Percentiles rank a stretch among this genome's conserved stretches.
Conservation (phyloP, 345 rosid genomes). For the Dovyalis caffra region DNA sequence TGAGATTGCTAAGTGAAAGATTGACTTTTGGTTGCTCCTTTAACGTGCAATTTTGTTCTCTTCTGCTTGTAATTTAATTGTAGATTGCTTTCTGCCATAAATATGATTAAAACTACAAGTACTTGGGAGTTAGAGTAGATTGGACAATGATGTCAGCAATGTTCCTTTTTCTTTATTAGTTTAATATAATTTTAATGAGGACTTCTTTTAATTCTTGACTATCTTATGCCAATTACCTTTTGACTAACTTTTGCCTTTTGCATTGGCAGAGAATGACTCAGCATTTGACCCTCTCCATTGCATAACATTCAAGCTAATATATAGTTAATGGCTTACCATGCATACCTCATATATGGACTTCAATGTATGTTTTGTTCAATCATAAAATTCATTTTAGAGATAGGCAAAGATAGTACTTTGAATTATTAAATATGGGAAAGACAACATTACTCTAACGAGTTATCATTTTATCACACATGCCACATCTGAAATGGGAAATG, state of each 20-base stretch:
- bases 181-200: neutral
- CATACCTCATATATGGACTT: slow-evolving; percentile 99
- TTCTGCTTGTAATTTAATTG: too few relatives aligned
- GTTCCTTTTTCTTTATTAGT: too few relatives aligned
- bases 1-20: too few relatives aligned
- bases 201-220: neutral
- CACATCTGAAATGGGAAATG: neutral
- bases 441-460: neutral
- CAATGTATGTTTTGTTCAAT: slow-evolving; percentile 52
- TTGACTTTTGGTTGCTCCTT: too few relatives aligned
- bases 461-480: neutral
- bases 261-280: slow-evolving; percentile 66
- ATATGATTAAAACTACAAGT: too few relatives aligned
- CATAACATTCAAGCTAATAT: slow-evolving; percentile 96
- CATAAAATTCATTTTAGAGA: slow-evolving; percentile 2
- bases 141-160: too few relatives aligned
- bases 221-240: neutral
- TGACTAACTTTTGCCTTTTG: slow-evolving; percentile 4
- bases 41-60: too few relatives aligned
- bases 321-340: slow-evolving; percentile 91
- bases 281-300: slow-evolving; percentile 96
- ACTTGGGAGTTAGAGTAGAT: too few relatives aligned
- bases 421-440: too few relatives aligned
- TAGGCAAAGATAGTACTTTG: too few relatives aligned
- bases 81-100: too few relatives aligned